These are phyloP conservation scores for Globisporangium okanoganense DNA, from an alignment of 352 stramenopile species.

Conservation along the genomic window DNA sequence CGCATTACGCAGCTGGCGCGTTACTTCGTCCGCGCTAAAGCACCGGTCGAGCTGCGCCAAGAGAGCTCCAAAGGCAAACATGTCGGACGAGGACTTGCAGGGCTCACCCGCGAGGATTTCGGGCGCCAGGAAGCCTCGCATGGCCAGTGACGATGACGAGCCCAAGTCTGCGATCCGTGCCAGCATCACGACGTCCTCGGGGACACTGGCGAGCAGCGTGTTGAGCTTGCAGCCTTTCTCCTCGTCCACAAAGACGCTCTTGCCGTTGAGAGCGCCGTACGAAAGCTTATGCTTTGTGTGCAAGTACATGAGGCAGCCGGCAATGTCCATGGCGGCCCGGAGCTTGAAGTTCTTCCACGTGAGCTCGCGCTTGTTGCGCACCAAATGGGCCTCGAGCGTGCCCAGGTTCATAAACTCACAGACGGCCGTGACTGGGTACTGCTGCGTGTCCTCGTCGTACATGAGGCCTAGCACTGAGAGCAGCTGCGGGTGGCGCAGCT, in stretches of 20 bases:
- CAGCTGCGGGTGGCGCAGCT: slow-evolving; percentile 67
- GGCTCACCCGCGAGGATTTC: slow-evolving; percentile 49
- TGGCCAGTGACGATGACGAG: not conserved
- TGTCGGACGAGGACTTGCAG: slow-evolving; percentile 47
- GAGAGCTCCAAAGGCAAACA: slow-evolving; percentile 75
- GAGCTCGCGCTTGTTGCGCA: slow-evolving; percentile 27
- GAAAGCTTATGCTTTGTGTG: slow-evolving; percentile 67
- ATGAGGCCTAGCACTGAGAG: slow-evolving; percentile 59
- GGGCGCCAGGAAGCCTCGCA: slow-evolving; percentile 39
- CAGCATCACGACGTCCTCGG: slow-evolving; percentile 23
- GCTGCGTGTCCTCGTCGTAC: slow-evolving; percentile 48
- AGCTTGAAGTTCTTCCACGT: slow-evolving; percentile 81
- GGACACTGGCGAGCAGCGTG: slow-evolving; percentile 60
- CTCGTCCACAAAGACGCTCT: slow-evolving; percentile 68
- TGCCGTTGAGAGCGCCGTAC: slow-evolving; percentile 67
- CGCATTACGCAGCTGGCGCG: slow-evolving; percentile 44
- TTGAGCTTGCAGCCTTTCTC: slow-evolving; percentile 78
- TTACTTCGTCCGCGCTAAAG: slow-evolving; percentile 61
- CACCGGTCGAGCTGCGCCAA: slow-evolving; percentile 55
- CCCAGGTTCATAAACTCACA: slow-evolving; percentile 70
- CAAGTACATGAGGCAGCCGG: slow-evolving; percentile 69
- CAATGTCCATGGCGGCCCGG: slow-evolving; percentile 61
- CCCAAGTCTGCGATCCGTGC: slow-evolving; percentile 15
- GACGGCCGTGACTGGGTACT: slow-evolving; percentile 45
- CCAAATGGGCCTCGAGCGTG: slow-evolving; percentile 58